Evolutionary conservation across 176 grass and related monocot genomes (phyloP).

Genomic region (Tillandsia leiboldiana): DNA sequence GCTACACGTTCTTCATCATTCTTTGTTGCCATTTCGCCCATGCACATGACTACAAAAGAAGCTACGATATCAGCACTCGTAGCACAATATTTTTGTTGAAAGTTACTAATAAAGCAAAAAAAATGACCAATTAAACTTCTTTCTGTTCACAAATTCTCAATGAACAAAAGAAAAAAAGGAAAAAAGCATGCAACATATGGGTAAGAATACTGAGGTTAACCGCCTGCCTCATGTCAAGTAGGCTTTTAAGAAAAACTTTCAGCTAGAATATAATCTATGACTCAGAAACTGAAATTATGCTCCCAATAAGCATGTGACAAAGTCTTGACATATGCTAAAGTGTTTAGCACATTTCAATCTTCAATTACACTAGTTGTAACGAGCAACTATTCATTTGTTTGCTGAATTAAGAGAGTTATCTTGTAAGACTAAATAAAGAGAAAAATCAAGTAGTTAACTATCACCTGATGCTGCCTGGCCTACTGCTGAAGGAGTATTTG

Average conservation of each 20-base stretch:
- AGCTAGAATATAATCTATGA: not conserved
- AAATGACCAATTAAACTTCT: not conserved
- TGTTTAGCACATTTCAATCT: too few species aligned
- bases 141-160: not conserved
- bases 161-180: not conserved
- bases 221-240: not conserved
- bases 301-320: too few species aligned
- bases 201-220: not conserved
- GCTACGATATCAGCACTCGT: slow-evolving; percentile 15
- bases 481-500: slow-evolving; percentile 93
- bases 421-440: not conserved
- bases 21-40: slow-evolving; percentile 70
- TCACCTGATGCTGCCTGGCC: slow-evolving; percentile 95
- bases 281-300: not conserved
- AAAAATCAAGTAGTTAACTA: not conserved
- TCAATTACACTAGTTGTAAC: not conserved
- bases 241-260: not conserved
- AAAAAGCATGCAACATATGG: not conserved
- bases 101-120: not conserved
- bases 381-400: not conserved
- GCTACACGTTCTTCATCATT: slow-evolving; percentile 63
- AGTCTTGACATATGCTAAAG: too few species aligned
- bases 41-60: slow-evolving; percentile 59
- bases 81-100: not conserved
- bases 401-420: too few species aligned